Evolutionary conservation across 192 early-diverging fungal genomes (phyloP), one percentile per base, ranked within the genome.

Genomic region (Coemansia sp.): DNA sequence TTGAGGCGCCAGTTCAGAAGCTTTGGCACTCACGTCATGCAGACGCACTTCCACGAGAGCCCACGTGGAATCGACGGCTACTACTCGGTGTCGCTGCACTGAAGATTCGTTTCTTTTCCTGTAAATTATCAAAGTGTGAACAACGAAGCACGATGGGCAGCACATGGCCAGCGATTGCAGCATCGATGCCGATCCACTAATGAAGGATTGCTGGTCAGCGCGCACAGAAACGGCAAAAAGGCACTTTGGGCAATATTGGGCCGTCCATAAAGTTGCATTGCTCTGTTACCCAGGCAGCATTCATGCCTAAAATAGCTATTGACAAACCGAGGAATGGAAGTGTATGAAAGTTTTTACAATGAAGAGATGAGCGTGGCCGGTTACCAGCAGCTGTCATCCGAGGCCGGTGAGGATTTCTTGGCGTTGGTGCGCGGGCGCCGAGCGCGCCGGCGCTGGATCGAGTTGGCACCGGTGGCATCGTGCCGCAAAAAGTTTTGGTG

Each of bases 361-460:
- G n/a, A n/a, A n/a, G n/a, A n/a, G n/a, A n/a, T n/a, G n/a, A n/a
- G n/a, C n/a, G n/a, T n/a, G n/a, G n/a, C n/a, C n/a, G n/a, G n/a
- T n/a, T 50, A 73, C 70, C 70, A 73, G 23, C 15, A 12, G 45
- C 38, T 41, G 6, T 73, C 70, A 10, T 73, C 70, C 1, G 70
- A 65, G 22, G 22, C 53, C 9, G 63, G 70, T 31, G 70, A 73
- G 21, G 53, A 32, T 23, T 73, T 66, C 50, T 73, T 73, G 25
- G 49, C 22, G 9, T 43, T 39, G 8, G 38, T n/a, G 34, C 70
- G 70, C 1, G 63, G 59, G 17, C 70, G 70, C 19, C 59, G 70
- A 9, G 56, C 50, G 27, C 70, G 49, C 36, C 70, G 70, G 25
- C 70, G 63, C 46, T 62, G 70, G 50, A 73, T 73, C 8, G 34